Base-by-base conservation (phyloP, 139 green algal genomes). In the Microglena sp. region DNA sequence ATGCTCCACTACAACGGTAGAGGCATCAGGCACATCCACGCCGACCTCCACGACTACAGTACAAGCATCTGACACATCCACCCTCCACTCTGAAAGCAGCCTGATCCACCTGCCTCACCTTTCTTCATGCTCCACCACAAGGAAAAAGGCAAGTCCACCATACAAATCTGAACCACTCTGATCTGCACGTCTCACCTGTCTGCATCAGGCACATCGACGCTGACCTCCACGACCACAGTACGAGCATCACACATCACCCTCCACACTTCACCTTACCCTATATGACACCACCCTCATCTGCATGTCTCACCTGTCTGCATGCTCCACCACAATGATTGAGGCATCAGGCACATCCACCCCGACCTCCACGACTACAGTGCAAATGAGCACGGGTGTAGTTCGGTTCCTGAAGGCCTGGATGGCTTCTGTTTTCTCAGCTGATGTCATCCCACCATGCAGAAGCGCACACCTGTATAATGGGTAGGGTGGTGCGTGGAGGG, bases 51-150 rank as follows among this genome's bases (percentile, higher is more conserved):
- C n/a, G n/a, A n/a, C n/a, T n/a, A n/a, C n/a, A n/a, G n/a, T n/a
- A n/a, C n/a, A n/a, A n/a, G n/a, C n/a, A n/a, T n/a, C n/a, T n/a
- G n/a, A n/a, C n/a, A n/a, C n/a, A n/a, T n/a, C n/a, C n/a, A n/a
- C n/a, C n/a, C n/a, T n/a, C n/a, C n/a, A n/a, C n/a, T n/a, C n/a
- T n/a, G n/a, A n/a, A n/a, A n/a, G n/a, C n/a, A n/a, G n/a, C 72
- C 40, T 18, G 18, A 11, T 18, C 40, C 11, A 11, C 18, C 40
- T 60, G 7, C 31, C 53, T 60, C 53, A 73, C 50, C 87, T 75
- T 22, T 97, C 92, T 5, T 90, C 88, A 59, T 95, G 79, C 70
- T 97, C 81, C n/a, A 98, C 85, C 30, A 97, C 70, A 66, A 98
- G 95, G 5, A 96, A 68, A 5, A 78, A 84, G 0, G 92, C n/a